These are phyloP conservation scores for Neodidymelliopsis sp. DNA, from an alignment of 2,329 filamentous ascomycete genomes.

Conservation along the genomic window DNA sequence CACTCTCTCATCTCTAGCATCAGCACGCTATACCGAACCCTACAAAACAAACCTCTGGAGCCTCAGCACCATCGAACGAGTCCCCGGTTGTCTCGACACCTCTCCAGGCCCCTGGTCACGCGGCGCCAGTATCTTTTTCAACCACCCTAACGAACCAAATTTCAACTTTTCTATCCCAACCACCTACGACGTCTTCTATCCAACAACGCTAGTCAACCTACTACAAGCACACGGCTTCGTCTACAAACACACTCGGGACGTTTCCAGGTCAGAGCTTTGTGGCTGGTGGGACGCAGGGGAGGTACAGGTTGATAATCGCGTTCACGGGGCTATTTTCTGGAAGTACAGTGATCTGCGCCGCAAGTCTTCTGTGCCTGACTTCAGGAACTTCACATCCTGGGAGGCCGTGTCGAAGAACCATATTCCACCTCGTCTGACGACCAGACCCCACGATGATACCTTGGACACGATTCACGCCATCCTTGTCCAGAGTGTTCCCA, in stretches of 20 bases:
- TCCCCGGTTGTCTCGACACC: background rate
- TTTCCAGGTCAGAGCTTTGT: background rate
- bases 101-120: background rate
- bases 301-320: background rate
- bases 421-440: background rate
- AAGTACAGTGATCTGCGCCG: background rate
- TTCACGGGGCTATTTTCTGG: slow-evolving; percentile 1
- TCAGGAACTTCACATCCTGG: background rate
- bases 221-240: background rate
- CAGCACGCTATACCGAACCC: background rate
- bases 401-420: background rate
- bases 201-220: background rate
- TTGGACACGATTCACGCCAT: background rate
- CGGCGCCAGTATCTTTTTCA: too few species aligned
- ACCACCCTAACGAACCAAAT: background rate
- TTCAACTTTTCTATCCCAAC: slow-evolving; percentile 7
- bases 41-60: background rate
- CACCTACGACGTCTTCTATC: slow-evolving; percentile 5
- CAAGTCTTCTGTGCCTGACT: background rate
- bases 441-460: background rate
- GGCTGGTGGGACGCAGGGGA: background rate
- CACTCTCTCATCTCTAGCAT: background rate
- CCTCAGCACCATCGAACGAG: background rate
- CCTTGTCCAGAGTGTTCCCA: background rate
- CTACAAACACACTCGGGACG: background rate